A percentile compares a stretch with the other conserved stretches of the same genome.
Conservation (phyloP, 495 filamentous ascomycete species). For the Darksidea phi region DNA sequence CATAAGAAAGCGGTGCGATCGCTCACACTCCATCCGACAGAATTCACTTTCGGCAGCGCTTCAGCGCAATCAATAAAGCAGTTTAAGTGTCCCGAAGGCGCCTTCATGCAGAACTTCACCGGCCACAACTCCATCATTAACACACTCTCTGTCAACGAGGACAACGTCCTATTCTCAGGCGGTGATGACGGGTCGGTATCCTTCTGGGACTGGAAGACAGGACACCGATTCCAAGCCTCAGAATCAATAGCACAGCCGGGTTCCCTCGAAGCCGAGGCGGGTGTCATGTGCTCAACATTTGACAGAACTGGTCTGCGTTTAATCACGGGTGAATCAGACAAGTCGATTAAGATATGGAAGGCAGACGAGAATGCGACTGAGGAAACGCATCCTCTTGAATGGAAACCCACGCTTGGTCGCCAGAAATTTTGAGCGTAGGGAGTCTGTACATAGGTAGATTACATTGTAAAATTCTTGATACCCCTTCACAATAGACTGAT, state of each 20-base stretch:
- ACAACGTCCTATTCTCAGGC: constrained; percentile 92
- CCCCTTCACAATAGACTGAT: too few relatives aligned
- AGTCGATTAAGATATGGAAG: constrained; percentile 98
- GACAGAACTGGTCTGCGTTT: constrained; percentile 84
- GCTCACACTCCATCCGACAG: constrained; percentile 81
- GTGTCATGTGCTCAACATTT: constrained; percentile 89
- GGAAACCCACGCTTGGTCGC: constrained; percentile 80
- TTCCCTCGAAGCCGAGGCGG: constrained; percentile 88
- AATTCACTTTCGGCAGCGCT: constrained; percentile 94
- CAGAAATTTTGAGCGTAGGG: constrained; percentile 56
- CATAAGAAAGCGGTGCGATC: constrained; percentile 95
- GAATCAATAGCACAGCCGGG: constrained; percentile 94
- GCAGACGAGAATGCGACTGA: constrained; percentile 84
- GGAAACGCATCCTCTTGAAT: constrained; percentile 87
- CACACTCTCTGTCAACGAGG: constrained; percentile 86
- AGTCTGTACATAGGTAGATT: not conserved
- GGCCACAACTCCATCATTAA: constrained; percentile 97
- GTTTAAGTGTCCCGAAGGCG: constrained; percentile 98
- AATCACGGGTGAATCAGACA: constrained; percentile 93
- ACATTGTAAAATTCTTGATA: too few relatives aligned
- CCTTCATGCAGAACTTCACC: constrained; percentile 99
- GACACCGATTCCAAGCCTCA: constrained; percentile 80
- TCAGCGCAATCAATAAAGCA: constrained; percentile 96
- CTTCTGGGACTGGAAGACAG: constrained; percentile 99
- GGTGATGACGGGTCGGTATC: constrained; percentile 94